Evolutionary conservation across 306 rosid genomes (phyloP).

Genomic region (Citrullus mucosospermus): DNA sequence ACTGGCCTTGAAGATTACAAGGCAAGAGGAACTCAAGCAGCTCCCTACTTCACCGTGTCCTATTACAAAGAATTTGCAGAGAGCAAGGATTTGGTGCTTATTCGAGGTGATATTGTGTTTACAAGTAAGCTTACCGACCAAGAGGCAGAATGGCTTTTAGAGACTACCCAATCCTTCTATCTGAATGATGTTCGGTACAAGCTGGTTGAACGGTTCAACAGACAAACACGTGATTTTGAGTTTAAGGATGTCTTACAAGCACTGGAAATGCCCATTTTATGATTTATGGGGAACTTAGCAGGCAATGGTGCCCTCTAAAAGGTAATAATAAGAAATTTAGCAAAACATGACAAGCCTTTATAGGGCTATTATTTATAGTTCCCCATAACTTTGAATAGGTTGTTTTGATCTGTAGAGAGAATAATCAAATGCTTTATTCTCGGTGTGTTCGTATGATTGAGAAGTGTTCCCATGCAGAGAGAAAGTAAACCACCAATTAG

Average conservation of each 20-base stretch:
- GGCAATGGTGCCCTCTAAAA: neutral
- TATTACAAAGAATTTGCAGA: constrained; percentile 79
- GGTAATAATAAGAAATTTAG: neutral
- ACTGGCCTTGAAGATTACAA: constrained; percentile 94
- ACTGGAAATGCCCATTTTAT: constrained; percentile 58
- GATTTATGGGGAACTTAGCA: constrained; percentile 5
- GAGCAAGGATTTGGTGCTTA: constrained; percentile 71
- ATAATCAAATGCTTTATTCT: neutral
- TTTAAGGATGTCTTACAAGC: constrained; percentile 81
- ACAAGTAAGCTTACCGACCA: constrained; percentile 66
- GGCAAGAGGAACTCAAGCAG: constrained; percentile 85
- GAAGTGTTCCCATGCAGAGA: neutral
- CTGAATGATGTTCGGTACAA: constrained; percentile 62
- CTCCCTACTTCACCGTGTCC: constrained; percentile 63
- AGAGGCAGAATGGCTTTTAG: constrained; percentile 80
- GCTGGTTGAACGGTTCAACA: constrained; percentile 79
- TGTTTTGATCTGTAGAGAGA: neutral
- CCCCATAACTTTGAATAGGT: neutral
- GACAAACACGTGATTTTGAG: constrained; percentile 73
- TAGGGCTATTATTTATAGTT: neutral
- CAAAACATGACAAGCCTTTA: neutral
- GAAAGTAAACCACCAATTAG: too few relatives aligned
- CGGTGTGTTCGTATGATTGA: neutral
- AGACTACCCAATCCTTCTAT: constrained; percentile 71
- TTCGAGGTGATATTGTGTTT: constrained; percentile 77